Base-by-base conservation (phyloP, 2,329 filamentous ascomycete genomes). In the Alternaria atra region DNA sequence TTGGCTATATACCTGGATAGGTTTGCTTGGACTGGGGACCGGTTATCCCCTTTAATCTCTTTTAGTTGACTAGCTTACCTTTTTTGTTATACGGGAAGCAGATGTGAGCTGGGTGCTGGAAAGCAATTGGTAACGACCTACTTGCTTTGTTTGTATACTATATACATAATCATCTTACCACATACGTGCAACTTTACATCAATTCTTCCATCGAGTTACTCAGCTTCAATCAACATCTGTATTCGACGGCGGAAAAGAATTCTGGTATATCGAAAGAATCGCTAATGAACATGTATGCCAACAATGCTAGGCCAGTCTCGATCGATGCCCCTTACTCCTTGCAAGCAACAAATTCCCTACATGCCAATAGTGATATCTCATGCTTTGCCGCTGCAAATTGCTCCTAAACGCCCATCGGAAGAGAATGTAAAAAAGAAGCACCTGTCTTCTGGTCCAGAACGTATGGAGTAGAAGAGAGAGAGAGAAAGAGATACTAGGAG, bases 1-100 rank as follows among this genome's bases (percentile, higher is more conserved):
- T 55, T 46, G 53, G 35, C 27, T 56, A 51, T 56, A 42, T 56
- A 42, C 17, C 25, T 56, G 44, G 54, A 51, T 25, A 27, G 23
- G 42, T 48, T 55, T 44, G 52, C 39, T 55, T 44, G 52, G 44
- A 10, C 2, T 47, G 17, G n/a, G 27, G 9, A 47, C 29, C 29
- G n/a, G 29, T 5, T 32, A 23, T 10, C 10, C 29, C 15, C 5
- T 30, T 6, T 20, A 23, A 20, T 47, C 6, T 15, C 17, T 23
- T 42, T 25, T 44, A 17, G 9, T 7, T 13, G 20, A 5, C 29
- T 30, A 30, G 43, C n/a, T 4, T 30, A 4, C 17, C 12, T 17
- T 30, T 30, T 20, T 4, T 9, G n/a, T 46, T 30, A 42, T 20
- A 25, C 4, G n/a, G 25, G 27, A 30, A 47, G 43, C 27, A n/a